Evolutionary conservation across 768 basidiomycete species (phyloP).

Genomic region (Polyporus arcularius): DNA sequence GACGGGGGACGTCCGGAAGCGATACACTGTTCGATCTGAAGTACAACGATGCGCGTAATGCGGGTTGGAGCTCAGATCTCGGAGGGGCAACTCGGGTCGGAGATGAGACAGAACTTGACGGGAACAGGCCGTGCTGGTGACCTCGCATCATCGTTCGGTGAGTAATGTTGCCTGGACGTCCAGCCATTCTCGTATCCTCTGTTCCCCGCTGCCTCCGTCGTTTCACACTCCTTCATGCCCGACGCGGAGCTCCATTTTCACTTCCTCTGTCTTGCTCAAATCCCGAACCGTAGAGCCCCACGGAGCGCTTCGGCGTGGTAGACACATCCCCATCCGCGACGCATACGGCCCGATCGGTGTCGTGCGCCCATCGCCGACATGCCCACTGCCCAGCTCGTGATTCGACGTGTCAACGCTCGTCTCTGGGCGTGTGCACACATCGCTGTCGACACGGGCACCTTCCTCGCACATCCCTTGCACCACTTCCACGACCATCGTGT

Average conservation of each 20-base stretch:
- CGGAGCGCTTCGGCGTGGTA: not conserved
- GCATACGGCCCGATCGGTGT: not conserved
- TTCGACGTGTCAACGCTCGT: not conserved
- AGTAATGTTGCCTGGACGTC: not conserved
- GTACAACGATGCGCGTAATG: not conserved
- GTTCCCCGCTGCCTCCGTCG: not conserved
- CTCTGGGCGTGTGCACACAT: not conserved
- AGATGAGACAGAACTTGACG: not conserved
- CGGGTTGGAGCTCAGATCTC: not conserved
- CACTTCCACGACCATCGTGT: not conserved
- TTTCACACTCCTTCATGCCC: not conserved
- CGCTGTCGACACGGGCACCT: not conserved
- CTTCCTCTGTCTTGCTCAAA: too few species aligned
- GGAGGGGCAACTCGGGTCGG: not conserved
- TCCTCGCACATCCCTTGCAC: not conserved
- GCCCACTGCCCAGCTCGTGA: not conserved
- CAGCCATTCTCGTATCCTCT: not conserved
- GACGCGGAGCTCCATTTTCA: not conserved
- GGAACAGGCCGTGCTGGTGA: too few species aligned
- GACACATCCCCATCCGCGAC: constrained; percentile 2
- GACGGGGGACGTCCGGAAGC: not conserved
- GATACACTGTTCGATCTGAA: not conserved
- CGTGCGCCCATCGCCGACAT: not conserved
- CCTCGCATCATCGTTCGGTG: too few species aligned
- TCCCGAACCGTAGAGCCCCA: not conserved